phyloP scores from a whole-genome alignment of 2,329 filamentous ascomycete genomes.

The Pleomassaria siparia region DNA sequence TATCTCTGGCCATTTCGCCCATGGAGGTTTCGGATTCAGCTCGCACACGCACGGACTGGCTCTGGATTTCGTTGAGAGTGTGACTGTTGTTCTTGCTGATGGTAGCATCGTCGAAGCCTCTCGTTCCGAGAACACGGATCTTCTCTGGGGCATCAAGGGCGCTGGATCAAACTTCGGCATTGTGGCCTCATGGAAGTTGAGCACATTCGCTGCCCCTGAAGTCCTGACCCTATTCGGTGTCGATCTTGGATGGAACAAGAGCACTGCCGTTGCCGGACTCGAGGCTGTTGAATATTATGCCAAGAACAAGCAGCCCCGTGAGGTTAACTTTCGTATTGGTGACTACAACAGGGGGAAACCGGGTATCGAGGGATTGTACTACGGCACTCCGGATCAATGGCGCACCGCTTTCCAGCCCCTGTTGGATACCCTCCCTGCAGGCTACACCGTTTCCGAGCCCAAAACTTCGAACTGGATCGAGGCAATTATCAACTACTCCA shows the following conservation, averaged over 20 bases:
- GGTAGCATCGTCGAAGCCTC: constrained; percentile 40
- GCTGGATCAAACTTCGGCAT: constrained; percentile 40
- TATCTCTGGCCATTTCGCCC: constrained; percentile 13
- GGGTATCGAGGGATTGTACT: constrained; percentile 14
- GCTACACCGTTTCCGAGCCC: constrained; percentile 9
- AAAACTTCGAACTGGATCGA: constrained; percentile 13
- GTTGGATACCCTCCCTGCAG: constrained; percentile 10
- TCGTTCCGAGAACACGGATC: constrained; percentile 21
- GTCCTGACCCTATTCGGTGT: constrained; percentile 10
- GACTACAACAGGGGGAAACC: constrained; percentile 12
- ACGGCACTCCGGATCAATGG: constrained; percentile 12
- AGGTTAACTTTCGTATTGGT: constrained; percentile 16
- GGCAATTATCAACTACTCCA: constrained; percentile 11
- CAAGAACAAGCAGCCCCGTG: constrained; percentile 11
- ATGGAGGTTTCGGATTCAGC: constrained; percentile 18
- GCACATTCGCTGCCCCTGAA: constrained; percentile 12
- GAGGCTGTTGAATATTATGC: constrained; percentile 15
- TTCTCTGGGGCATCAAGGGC: constrained; percentile 46
- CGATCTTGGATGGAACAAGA: constrained; percentile 12
- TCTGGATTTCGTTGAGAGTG: constrained; percentile 9
- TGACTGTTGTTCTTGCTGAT: constrained; percentile 32
- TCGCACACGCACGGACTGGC: constrained; percentile 16
- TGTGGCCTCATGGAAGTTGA: constrained; percentile 25
- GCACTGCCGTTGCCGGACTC: constrained; percentile 13
- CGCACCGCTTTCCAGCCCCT: constrained; percentile 11